Percentiles rank a stretch among this genome's conserved stretches.
These are phyloP conservation scores for Hypomyces rosellus DNA, from an alignment of 2,329 filamentous ascomycete genomes.

Conservation along the genomic window DNA sequence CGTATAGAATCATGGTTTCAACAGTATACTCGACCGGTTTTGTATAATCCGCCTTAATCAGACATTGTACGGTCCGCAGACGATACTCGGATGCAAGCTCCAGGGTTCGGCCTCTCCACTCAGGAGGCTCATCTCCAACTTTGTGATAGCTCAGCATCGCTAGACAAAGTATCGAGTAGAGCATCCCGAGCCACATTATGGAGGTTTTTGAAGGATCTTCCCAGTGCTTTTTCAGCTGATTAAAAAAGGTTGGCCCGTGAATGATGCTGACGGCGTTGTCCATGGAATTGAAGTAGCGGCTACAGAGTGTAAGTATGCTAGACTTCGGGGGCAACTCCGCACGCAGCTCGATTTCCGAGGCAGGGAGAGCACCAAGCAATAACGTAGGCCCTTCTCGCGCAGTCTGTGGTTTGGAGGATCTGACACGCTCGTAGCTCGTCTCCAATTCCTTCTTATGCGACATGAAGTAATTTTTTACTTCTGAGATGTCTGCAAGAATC, in stretches of 20 bases:
- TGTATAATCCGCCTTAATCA: constrained; percentile 71
- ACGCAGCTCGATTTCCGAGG: constrained; percentile 70
- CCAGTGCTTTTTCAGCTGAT: constrained; percentile 62
- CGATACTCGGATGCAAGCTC: constrained; percentile 60
- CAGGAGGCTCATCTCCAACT: constrained; percentile 71
- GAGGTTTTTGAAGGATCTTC: constrained; percentile 64
- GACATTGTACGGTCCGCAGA: constrained; percentile 68
- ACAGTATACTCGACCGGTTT: constrained; percentile 67
- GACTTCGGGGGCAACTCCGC: constrained; percentile 74
- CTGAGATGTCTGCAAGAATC: constrained; percentile 73
- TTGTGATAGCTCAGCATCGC: constrained; percentile 75
- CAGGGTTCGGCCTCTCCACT: constrained; percentile 62
- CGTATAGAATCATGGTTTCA: constrained; percentile 71
- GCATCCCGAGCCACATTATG: constrained; percentile 70
- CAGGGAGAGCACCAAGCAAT: constrained; percentile 67
- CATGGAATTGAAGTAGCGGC: constrained; percentile 83
- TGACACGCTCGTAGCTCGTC: constrained; percentile 70
- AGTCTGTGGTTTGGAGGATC: constrained; percentile 56
- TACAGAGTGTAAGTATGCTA: constrained; percentile 76
- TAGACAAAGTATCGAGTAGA: constrained; percentile 70
- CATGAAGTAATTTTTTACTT: constrained; percentile 87
- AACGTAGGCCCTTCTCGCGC: constrained; percentile 66
- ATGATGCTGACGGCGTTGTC: constrained; percentile 67
- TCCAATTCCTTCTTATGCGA: constrained; percentile 86
- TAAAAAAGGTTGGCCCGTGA: constrained; percentile 79